Base-by-base conservation (phyloP, 176 grass and related monocot species). In the Aegilops bicornis region DNA sequence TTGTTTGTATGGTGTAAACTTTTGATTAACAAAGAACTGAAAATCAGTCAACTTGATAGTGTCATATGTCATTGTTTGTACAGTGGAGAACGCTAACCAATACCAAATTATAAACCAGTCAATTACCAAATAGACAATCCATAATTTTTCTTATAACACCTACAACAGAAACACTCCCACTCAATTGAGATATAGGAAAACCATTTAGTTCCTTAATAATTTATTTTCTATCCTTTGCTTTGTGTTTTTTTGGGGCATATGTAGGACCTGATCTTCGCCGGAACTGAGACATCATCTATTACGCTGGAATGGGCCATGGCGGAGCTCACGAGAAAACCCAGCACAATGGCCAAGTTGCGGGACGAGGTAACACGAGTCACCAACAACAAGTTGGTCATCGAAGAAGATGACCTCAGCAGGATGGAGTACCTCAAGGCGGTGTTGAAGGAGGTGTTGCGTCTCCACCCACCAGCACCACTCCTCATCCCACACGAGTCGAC, bases 381-480 rank as follows among this genome's bases (percentile, higher is more conserved):
- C 60, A 13, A 15, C 52, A 8, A 35, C 36, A 66, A 91, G 50
- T 31, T 23, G 16, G 4, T 35, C n/a, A n/a, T 93, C 66, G 64
- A 25, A 8, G 78, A 96, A 42, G 35, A 85, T 4, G 91, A 90
- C 16, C 63, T 82, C 29, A 75, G 7, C 50, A 54, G 15, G n/a
- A 93, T 91, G 84, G 64, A 61, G 7, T 96, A 96, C 56, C 61
- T 91, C 0, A 68, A 78, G 32, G 91, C 91, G 0, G 89, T 91
- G 56, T 32, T 91, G 10, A 96, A 91, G 23, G 94, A 96, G 78
- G 73, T 42, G 45, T 73, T 96, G 15, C 89, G 94, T 7, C 63
- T 93, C 8, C 94, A 93, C 78, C 52, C 85, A 17, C 75, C 91
- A 4, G 89, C 75, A 24, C 94, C 94, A 15, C 79, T 93, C 7